A percentile compares a stretch with the other conserved stretches of the same genome.
phyloP scores from a whole-genome alignment of 768 basidiomycete species.

The Mycena capillaripes region DNA sequence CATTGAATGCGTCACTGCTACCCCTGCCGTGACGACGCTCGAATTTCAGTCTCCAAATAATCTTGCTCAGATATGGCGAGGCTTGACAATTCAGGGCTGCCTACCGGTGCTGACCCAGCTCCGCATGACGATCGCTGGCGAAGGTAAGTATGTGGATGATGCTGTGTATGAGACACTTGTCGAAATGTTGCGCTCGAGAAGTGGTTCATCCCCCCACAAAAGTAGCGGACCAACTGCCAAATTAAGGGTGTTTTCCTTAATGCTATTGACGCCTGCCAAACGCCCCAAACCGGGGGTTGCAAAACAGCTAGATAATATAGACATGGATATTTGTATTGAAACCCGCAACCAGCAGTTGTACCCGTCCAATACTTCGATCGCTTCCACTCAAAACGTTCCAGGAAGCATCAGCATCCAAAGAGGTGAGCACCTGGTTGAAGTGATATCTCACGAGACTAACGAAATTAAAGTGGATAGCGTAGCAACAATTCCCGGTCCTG shows the following conservation, averaged over 20 bases:
- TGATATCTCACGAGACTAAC: too few relatives aligned
- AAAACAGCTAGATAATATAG: not conserved
- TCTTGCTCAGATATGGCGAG: not conserved
- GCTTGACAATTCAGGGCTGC: not conserved
- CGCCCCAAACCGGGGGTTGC: not conserved
- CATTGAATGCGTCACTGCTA: not conserved
- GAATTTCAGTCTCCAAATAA: not conserved
- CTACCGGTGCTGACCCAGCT: not conserved
- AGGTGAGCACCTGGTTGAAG: too few relatives aligned
- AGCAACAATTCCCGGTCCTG: too few relatives aligned
- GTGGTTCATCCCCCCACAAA: not conserved
- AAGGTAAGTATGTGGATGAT: not conserved
- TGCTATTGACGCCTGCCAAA: not conserved
- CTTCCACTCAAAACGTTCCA: too few relatives aligned
- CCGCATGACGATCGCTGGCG: conserved; percentile 6
- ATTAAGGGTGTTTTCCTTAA: not conserved
- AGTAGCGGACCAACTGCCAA: not conserved
- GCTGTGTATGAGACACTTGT: not conserved
- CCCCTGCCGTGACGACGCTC: not conserved
- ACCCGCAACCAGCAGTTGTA: not conserved
- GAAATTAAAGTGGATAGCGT: too few relatives aligned
- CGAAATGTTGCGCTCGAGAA: not conserved
- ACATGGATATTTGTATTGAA: not conserved
- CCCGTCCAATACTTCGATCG: too few relatives aligned
- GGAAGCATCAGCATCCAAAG: too few relatives aligned